A percentile compares a stretch with the other conserved stretches of the same genome.
Evolutionary conservation across 805 yeast species (phyloP).

Genomic region (Candida arabinofermentans): DNA sequence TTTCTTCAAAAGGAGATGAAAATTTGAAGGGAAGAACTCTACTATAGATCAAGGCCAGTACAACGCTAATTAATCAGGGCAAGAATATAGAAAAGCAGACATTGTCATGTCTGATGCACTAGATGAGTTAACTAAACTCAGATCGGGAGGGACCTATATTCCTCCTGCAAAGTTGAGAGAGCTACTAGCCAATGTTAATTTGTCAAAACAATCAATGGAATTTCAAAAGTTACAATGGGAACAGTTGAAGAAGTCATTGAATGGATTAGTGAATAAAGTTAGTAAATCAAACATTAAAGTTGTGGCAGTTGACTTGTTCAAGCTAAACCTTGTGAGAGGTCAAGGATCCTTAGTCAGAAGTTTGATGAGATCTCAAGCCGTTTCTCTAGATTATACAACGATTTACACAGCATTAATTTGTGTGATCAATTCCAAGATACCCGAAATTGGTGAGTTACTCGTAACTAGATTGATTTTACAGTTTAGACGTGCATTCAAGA

Average conservation of each 20-base stretch:
- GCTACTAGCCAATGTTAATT: constrained; percentile 28
- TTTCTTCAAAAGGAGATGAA: no score
- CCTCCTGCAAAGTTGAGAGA: constrained; percentile 51
- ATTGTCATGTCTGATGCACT: constrained; percentile 23
- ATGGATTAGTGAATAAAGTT: constrained; percentile 44
- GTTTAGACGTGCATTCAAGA: constrained; percentile 51
- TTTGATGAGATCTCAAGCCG: constrained; percentile 50
- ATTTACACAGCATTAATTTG: constrained; percentile 56
- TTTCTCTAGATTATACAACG: constrained; percentile 36
- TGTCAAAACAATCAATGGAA: constrained; percentile 28
- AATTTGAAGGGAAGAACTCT: no score
- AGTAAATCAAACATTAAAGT: constrained; percentile 44
- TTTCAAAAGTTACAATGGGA: constrained; percentile 59
- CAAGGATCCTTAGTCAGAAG: constrained; percentile 56
- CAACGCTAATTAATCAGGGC: no score
- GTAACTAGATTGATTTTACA: constrained; percentile 49
- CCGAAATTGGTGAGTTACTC: constrained; percentile 61
- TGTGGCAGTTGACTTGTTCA: constrained; percentile 47
- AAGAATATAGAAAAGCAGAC: neutral
- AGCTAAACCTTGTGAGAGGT: constrained; percentile 56
- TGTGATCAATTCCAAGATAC: constrained; percentile 62
- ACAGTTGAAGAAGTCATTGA: constrained; percentile 41
- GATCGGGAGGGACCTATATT: constrained; percentile 45
- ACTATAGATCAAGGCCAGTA: no score
- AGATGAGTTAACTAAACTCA: constrained; percentile 33